Conservation (phyloP, 1,284 basidiomycete species). For the Trametes versicolor region DNA sequence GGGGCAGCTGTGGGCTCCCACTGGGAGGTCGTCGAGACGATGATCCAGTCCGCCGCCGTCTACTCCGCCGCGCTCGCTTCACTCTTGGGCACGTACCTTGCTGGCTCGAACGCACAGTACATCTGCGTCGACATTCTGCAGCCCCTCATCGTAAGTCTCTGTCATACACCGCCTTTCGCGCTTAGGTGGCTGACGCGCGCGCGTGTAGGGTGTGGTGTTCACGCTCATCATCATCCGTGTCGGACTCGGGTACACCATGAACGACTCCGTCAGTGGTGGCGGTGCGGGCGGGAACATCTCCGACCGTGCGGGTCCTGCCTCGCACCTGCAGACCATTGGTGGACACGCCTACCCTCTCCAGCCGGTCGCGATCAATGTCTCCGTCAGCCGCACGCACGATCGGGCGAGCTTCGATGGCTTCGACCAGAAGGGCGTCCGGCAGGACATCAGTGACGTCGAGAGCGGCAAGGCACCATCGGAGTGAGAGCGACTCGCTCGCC, state of each 20-base stretch:
- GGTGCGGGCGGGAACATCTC: slow-evolving; percentile 3
- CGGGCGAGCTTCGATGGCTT: slow-evolving; percentile 28
- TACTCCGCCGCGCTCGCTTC: slow-evolving; percentile 34
- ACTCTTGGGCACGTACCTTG: slow-evolving; percentile 31
- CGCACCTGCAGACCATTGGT: slow-evolving; percentile 18
- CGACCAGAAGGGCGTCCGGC: slow-evolving; percentile 25
- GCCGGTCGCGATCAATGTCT: slow-evolving; percentile 32
- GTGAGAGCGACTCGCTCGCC: slow-evolving; percentile 8
- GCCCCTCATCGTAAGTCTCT: slow-evolving; percentile 31
- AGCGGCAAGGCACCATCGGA: slow-evolving; percentile 24
- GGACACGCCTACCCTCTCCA: slow-evolving; percentile 28
- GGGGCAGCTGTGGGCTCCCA: slow-evolving; percentile 20
- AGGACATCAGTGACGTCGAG: slow-evolving; percentile 24
- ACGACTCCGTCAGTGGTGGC: slow-evolving; percentile 22
- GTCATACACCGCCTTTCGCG: too few relatives aligned
- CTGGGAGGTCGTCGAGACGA: slow-evolving; percentile 32
- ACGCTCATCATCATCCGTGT: slow-evolving; percentile 37
- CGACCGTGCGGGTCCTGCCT: slow-evolving; percentile 13
- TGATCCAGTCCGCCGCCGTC: slow-evolving; percentile 33
- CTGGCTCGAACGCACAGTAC: slow-evolving; percentile 34
- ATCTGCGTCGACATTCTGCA: slow-evolving; percentile 32
- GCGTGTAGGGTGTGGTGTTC: slow-evolving; percentile 29
- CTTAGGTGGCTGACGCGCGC: neutral
- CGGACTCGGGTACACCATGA: slow-evolving; percentile 30
- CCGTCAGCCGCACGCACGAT: slow-evolving; percentile 29